Evolutionary conservation across 164 flowering plant genomes (phyloP), one percentile per base, ranked within the genome.

Genomic region (Aristolochia contorta): DNA sequence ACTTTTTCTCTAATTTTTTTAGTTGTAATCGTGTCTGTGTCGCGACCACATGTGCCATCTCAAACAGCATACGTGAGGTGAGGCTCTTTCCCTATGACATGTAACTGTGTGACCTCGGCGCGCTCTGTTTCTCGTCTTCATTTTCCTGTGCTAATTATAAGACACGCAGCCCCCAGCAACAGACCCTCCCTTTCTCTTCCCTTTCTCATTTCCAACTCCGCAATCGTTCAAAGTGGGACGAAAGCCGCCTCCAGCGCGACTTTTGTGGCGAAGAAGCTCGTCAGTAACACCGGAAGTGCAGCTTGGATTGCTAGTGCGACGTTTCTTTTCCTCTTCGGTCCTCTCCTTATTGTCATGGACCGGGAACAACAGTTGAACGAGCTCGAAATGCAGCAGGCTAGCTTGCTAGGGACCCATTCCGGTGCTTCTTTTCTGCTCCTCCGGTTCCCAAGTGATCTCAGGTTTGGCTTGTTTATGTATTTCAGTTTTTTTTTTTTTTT

Each of bases 301-400:
- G 87, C 90, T 6, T 87, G 94, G 94, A 75, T 83, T 43, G 82
- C 77, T 43, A 84, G 83, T 15, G 84, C 90, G n/a, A 77, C 85
- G 15, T 76, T 83, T 58, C 62, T 87, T 49, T 63, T 87, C 52
- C 70, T 87, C 21, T 77, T 72, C 10, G 77, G 84, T 16, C 94
- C 94, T 0, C 74, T 87, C 41, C 75, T 87, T 58, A 80, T 84
- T 62, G 85, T 68, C 70, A 82, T 84, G 83, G 94, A 87, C 60
- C 85, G 90, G 19, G 94, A 87, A 60, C 76, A 69, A 68, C 88
- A 84, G 78, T n/a, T 87, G 57, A 80, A 60, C 54, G 90, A 83
- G 47, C 53, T 74, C 49, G 90, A 87, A 70, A 60, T 75, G 32
- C 90, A 84, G 74, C 84, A 83, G 60, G 80, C 80, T 20, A 72